A percentile compares a stretch with the other conserved stretches of the same genome.
phyloP scores from a whole-genome alignment of 495 filamentous ascomycete species.

The Podospora anserina region DNA sequence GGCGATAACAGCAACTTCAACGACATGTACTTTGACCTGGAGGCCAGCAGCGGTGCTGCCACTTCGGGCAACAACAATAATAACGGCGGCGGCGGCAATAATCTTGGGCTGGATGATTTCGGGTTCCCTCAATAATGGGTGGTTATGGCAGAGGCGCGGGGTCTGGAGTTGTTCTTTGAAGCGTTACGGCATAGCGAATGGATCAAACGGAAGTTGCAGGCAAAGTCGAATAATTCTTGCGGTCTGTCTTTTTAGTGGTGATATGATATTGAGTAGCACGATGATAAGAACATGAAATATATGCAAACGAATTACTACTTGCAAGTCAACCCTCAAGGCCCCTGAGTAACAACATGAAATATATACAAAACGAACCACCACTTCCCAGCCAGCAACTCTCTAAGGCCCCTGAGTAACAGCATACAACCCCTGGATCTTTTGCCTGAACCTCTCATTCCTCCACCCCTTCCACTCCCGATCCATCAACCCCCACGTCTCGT shows the following conservation, averaged over 20 bases:
- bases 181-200: neutral
- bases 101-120: neutral
- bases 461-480: slow-evolving; percentile 43
- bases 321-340: no score
- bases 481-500: slow-evolving; percentile 48
- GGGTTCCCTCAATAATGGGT: neutral
- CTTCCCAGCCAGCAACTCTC: neutral
- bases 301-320: no score
- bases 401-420: slow-evolving; percentile 44
- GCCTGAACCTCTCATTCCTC: slow-evolving; percentile 41
- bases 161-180: neutral
- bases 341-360: neutral
- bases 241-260: neutral
- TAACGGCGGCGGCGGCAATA: slow-evolving; percentile 1
- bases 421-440: slow-evolving; percentile 40
- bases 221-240: neutral
- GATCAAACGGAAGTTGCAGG: neutral
- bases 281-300: no score
- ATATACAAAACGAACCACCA: slow-evolving; percentile 7
- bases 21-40: slow-evolving; percentile 40
- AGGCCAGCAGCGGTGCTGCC: slow-evolving; percentile 32
- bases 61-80: slow-evolving; percentile 37
- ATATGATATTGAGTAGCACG: no score
- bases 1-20: slow-evolving; percentile 43
- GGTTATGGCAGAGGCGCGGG: neutral